Evolutionary conservation across 2,329 filamentous ascomycete species (phyloP), one percentile per base, ranked within the genome.

Genomic region (Akanthomyces muscarius): DNA sequence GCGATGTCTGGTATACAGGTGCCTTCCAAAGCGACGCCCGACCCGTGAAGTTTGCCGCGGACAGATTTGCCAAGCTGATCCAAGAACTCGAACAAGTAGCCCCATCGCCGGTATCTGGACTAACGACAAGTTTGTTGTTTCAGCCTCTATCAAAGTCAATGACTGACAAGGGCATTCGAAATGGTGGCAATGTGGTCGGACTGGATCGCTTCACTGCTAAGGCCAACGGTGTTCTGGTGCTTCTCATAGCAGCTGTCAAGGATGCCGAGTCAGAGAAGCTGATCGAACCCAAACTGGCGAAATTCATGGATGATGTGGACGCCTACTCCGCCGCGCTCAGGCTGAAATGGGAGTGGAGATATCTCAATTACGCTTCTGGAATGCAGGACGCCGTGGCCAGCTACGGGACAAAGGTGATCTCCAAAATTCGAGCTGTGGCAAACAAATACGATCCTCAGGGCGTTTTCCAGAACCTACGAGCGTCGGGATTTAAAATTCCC

Each of bases 1-100:
- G 70, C 47, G 72, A 74, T 51, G 69, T 70, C 1, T 78, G 76
- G 76, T 76, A 74, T 65, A 75, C 75, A 0, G 62, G 69, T 10
- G 67, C 71, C 0, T 72, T 77, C 65, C 73, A 75, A 57, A 77
- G 77, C 61, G 72, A 77, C 53, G 33, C 67, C 70, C 69, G 70
- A 25, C 70, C 77, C 6, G 67, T 78, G 21, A 63, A 67, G 33
- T 74, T 75, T 50, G 72, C 73, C 6, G 67, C 69, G 1, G 68
- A 73, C 0, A 69, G 72, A 57, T 74, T 74, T 65, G 65, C 71
- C 18, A 48, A 66, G 18, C 66, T 78, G 10, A 71, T 70, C 55
- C 45, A 65, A 18, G 64, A 70, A 13, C 67, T 72, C 1, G 69
- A 72, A 62, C 62, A 56, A 4, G 62, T 66, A n/a, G 69, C 71